These are phyloP conservation scores for Amanita exitialis DNA, from an alignment of 768 basidiomycete genomes.

Conservation along the genomic window DNA sequence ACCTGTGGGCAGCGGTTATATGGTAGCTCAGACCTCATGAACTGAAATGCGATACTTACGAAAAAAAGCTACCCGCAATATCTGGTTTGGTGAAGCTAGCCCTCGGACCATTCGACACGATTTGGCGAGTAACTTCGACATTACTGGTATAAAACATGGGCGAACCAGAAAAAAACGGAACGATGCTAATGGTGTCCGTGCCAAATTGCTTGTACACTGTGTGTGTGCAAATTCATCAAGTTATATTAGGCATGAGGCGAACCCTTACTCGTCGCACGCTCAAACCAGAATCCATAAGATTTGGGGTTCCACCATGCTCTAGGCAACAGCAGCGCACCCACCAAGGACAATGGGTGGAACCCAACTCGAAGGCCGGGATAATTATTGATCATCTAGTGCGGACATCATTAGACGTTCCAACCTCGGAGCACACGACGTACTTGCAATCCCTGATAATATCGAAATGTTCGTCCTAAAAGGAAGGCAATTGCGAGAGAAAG, in stretches of 20 bases:
- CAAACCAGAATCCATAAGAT: conserved; percentile 23
- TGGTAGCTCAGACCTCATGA: background rate
- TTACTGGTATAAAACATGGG: conserved; percentile 32
- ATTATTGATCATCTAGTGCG: conserved; percentile 22
- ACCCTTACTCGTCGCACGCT: conserved; percentile 23
- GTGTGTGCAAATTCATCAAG: background rate
- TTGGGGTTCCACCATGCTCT: conserved; percentile 35
- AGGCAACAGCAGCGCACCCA: conserved; percentile 24
- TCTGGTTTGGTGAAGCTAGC: conserved; percentile 30
- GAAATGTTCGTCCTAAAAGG: conserved; percentile 20
- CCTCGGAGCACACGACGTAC: conserved; percentile 12
- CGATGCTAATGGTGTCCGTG: conserved; percentile 30
- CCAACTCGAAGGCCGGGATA: conserved; percentile 30
- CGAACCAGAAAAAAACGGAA: conserved; percentile 26
- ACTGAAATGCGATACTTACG: conserved; percentile 17
- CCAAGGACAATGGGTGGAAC: conserved; percentile 28
- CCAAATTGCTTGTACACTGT: conserved; percentile 25
- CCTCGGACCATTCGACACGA: conserved; percentile 27
- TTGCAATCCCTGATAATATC: conserved; percentile 19
- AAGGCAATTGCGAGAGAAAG: conserved; percentile 14
- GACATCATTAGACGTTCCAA: background rate
- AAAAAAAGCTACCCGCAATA: conserved; percentile 17
- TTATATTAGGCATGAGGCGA: background rate
- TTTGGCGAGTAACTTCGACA: conserved; percentile 36
- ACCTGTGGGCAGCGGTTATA: background rate